A percentile compares a stretch with the other conserved stretches of the same genome.
phyloP scores from a whole-genome alignment of 495 filamentous ascomycete genomes.

The Hypoxylon cercidicola region DNA sequence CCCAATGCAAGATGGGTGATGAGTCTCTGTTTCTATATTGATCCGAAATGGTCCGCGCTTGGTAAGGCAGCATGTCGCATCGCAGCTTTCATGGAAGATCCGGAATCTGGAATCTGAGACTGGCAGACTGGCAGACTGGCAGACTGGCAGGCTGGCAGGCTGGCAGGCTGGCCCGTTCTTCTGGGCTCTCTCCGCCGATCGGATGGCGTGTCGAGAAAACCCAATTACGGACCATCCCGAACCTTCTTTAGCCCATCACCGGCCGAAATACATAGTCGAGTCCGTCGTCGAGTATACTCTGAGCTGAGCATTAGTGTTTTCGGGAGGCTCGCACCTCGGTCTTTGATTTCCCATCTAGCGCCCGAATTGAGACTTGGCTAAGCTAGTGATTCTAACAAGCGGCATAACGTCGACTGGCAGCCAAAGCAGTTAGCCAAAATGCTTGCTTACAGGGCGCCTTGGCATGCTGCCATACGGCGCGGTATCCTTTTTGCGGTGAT shows the following conservation, averaged over 20 bases:
- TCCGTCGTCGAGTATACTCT: too few relatives aligned
- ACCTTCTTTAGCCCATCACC: too few relatives aligned
- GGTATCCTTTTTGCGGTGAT: neutral
- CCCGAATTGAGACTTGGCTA: neutral
- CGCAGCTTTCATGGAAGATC: conserved; percentile 11
- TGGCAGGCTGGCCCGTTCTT: too few relatives aligned
- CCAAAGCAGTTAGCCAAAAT: conserved; percentile 6
- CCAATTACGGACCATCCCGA: too few relatives aligned
- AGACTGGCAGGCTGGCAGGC: too few relatives aligned
- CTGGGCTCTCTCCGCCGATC: too few relatives aligned
- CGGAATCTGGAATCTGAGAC: conserved; percentile 7
- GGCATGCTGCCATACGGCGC: conserved; percentile 1
- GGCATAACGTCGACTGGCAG: conserved; percentile 11
- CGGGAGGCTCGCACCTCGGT: too few relatives aligned
- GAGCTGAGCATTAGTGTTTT: too few relatives aligned
- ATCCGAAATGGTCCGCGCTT: conserved; percentile 5
- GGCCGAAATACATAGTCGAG: too few relatives aligned
- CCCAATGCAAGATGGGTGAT: neutral
- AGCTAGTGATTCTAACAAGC: conserved; percentile 3
- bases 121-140: too few relatives aligned
- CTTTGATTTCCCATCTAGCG: too few relatives aligned
- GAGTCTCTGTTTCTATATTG: neutral
- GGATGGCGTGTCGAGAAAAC: too few relatives aligned
- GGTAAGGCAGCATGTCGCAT: conserved; percentile 14
- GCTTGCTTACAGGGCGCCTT: conserved; percentile 18